These are phyloP conservation scores for Vigna mungo DNA, from an alignment of 306 rosid species.

Conservation along the genomic window DNA sequence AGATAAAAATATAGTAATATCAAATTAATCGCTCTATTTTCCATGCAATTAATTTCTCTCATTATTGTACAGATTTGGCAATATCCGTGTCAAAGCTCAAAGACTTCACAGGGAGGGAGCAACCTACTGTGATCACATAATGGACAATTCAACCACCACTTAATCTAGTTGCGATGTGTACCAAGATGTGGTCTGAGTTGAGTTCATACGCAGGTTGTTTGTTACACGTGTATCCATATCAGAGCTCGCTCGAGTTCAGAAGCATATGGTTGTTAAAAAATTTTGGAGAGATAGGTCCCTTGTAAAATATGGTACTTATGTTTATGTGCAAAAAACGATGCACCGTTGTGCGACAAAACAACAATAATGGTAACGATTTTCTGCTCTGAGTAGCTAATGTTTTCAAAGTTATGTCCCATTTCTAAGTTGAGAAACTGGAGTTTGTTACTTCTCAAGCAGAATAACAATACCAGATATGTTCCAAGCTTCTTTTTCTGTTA, in stretches of 20 bases:
- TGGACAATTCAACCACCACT: slow-evolving; percentile 38
- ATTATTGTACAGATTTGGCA: slow-evolving; percentile 75
- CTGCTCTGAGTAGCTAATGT: slow-evolving; percentile 37
- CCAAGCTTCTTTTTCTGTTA: background rate
- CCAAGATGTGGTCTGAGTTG: slow-evolving; percentile 23
- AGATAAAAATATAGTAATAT: slow-evolving; percentile 2
- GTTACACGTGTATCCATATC: background rate
- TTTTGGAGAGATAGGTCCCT: slow-evolving; percentile 30
- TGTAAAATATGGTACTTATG: slow-evolving; percentile 41
- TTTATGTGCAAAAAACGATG: slow-evolving; percentile 28
- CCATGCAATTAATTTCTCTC: slow-evolving; percentile 19
- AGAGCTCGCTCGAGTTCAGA: slow-evolving; percentile 48
- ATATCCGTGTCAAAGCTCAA: slow-evolving; percentile 78
- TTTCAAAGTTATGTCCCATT: slow-evolving; percentile 36
- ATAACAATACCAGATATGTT: background rate
- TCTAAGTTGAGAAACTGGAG: slow-evolving; percentile 25
- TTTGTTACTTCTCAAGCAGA: slow-evolving; percentile 15
- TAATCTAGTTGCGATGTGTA: slow-evolving; percentile 22
- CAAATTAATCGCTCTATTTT: slow-evolving; percentile 13
- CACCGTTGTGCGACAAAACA: background rate
- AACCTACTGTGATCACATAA: slow-evolving; percentile 96
- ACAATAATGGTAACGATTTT: slow-evolving; percentile 10
- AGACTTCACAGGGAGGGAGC: slow-evolving; percentile 94
- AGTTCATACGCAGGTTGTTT: slow-evolving; percentile 45
- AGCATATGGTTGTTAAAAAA: slow-evolving; percentile 32